Base-by-base conservation (phyloP, 2,329 filamentous ascomycete species). In the Aspergillus sp. region DNA sequence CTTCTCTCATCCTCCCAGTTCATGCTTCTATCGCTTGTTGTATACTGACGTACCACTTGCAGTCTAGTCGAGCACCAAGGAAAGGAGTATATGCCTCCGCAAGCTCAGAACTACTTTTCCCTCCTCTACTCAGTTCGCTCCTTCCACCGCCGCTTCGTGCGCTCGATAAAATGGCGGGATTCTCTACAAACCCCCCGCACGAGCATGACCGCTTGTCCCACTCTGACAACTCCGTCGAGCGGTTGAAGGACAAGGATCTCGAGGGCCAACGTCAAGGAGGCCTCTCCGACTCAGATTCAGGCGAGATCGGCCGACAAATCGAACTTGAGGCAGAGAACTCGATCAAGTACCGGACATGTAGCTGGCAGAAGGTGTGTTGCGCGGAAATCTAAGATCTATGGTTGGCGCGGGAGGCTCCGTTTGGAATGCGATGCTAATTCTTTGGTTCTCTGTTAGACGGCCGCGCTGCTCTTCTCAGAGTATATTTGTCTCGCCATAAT, bases 401-500 rank as follows among this genome's bases (percentile, higher is more conserved):
- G 54, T 56, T 56, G 30, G 30, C 15, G 51, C 56, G 48, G 28
- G 23, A 30, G 11, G 30, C 34, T 11, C 23, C 22, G 11, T n/a
- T 2, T n/a, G 25, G 25, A 15, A 34, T 46, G 47, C 19, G 25
- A 22, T 54, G 50, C 50, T 54, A 49, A 53, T 11, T 28, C 25
- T 28, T 15, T 22, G 49, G 50, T 45, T 41, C 7, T 47, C 61
- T 34, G 58, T 58, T 70, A 90, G 90, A 97, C 93, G 57, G 92
- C 93, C 0, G 92, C 90, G 1, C 77, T 97, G 68, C 87, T 97
- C 55, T 97, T 97, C 79, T 95, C 92, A 54, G 93, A 97, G 81
- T 97, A 97, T 76, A 97, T 97, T 62, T 96, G 92, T 75, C 80
- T 97, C 78, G 86, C 86, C 23, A 97, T 97, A 74, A 97, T 97